Evolutionary conservation across 305 asterid species (phyloP), one percentile per base, ranked within the genome.

Genomic region (Plantago coronopus): DNA sequence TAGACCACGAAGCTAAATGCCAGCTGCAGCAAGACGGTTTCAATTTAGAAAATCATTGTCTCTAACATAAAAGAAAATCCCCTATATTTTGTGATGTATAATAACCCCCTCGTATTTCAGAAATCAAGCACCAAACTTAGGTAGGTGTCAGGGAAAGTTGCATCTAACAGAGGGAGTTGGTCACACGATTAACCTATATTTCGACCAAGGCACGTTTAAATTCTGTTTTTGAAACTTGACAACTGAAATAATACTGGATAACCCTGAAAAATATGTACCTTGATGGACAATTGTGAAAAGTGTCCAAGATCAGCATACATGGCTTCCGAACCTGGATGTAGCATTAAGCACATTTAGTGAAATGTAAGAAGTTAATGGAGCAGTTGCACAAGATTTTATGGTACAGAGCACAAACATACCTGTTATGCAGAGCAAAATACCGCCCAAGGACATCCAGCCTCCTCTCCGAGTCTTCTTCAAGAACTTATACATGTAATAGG

Each of bases 221-320:
- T 57, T 57, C 27, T 40, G 34, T 40, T 7, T 7, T 12, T 31
- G 21, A 31, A 17, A 57, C 44, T 10, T 40, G 49, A 38, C n/a
- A 20, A 57, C 10, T 22, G 22, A 4, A 20, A 57, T n/a, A 34
- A 18, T n/a, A 40, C 27, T 57, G 16, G 6, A 40, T 12, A 38
- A 31, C n/a, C 7, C n/a, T 9, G 20, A 0, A 17, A n/a, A 11
- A 13, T 8, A 13, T 18, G 61, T 76, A 90, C 98, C 95, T 88
- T 79, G 72, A 87, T 88, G 66, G 96, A 88, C 74, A 88, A 17
- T 79, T 88, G 97, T 0, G 96, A 89, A 59, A 87, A 91, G 74
- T 91, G 98, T 49, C 96, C 98, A 69, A 88, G 98, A 80, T 91
- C 98, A 31, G 96, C 98, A 73, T 72, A 91, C 98, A 91, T 91